phyloP scores from a whole-genome alignment of 2,329 filamentous ascomycete genomes.

The Boeremia exigua region DNA sequence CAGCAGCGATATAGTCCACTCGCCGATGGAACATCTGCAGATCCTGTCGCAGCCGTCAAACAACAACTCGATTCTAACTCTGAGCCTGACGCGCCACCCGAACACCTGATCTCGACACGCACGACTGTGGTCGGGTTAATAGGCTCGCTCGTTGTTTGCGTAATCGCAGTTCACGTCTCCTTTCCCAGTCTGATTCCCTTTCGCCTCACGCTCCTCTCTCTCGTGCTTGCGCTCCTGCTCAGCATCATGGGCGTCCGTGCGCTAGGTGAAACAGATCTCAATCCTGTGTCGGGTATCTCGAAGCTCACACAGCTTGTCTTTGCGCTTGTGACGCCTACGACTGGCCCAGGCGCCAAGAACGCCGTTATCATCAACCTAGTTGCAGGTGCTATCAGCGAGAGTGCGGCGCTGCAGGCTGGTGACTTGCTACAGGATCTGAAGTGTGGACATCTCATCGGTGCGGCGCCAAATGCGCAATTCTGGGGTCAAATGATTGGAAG shows the following conservation, averaged over 20 bases:
- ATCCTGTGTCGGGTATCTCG: conserved; percentile 94
- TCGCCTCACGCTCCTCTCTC: conserved; percentile 81
- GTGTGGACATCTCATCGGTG: conserved; percentile 90
- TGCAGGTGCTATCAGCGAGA: conserved; percentile 85
- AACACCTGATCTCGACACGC: conserved; percentile 77
- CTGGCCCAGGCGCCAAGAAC: conserved; percentile 65
- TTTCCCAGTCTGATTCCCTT: conserved; percentile 85
- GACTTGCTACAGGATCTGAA: conserved; percentile 98
- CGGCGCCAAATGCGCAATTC: conserved; percentile 92
- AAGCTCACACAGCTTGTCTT: conserved; percentile 97
- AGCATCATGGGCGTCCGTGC: conserved; percentile 70
- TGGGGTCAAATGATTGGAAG: conserved; percentile 95
- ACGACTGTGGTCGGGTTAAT: conserved; percentile 78
- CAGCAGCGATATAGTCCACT: conserved; percentile 51
- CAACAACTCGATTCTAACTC: conserved; percentile 31
- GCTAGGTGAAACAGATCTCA: conserved; percentile 84
- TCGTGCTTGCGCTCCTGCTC: conserved; percentile 74
- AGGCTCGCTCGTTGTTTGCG: conserved; percentile 78
- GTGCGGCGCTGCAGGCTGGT: conserved; percentile 88
- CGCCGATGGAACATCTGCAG: conserved; percentile 23
- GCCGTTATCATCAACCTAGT: conserved; percentile 95
- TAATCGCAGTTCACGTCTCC: conserved; percentile 78
- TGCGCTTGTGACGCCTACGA: conserved; percentile 78
- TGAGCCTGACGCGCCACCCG: conserved; percentile 79
- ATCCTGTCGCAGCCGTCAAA: conserved; percentile 41